phyloP scores from a whole-genome alignment of 306 rosid genomes.

The Senna tora region DNA sequence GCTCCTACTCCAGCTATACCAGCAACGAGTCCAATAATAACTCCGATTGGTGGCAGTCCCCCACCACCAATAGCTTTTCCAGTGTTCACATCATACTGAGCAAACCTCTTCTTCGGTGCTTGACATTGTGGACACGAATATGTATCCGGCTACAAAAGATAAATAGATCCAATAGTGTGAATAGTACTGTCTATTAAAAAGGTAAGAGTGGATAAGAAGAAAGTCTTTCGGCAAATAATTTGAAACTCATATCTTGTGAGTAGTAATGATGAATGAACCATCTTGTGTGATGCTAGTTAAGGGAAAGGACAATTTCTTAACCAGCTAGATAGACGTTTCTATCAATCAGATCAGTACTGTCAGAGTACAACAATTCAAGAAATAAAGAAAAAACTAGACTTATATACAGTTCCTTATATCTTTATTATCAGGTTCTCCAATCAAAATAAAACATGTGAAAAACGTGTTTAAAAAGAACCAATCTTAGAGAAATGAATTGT shows the following conservation, averaged over 20 bases:
- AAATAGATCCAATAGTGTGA: neutral
- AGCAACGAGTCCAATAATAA: constrained; percentile 77
- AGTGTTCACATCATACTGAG: constrained; percentile 75
- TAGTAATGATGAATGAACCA: neutral
- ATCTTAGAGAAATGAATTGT: too few species aligned
- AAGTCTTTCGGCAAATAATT: neutral
- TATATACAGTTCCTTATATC: too few species aligned
- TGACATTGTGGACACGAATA: constrained; percentile 86
- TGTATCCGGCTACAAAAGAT: constrained; percentile 61
- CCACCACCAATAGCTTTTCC: constrained; percentile 93
- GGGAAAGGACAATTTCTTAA: neutral
- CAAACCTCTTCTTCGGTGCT: constrained; percentile 95
- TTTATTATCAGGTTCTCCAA: too few species aligned
- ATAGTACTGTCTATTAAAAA: constrained; percentile 11
- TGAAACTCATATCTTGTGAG: constrained; percentile 5
- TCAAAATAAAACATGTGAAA: too few species aligned
- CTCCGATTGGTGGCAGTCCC: constrained; percentile 89
- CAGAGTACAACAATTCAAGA: neutral
- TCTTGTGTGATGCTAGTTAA: neutral
- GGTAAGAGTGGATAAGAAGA: neutral
- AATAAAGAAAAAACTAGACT: neutral
- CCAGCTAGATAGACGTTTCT: constrained; percentile 1
- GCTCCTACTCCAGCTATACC: constrained; percentile 91
- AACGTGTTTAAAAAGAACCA: too few species aligned
- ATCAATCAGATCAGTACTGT: neutral